Conservation (phyloP, 2,329 filamentous ascomycete species). For the Exophiala dermatitidis region DNA sequence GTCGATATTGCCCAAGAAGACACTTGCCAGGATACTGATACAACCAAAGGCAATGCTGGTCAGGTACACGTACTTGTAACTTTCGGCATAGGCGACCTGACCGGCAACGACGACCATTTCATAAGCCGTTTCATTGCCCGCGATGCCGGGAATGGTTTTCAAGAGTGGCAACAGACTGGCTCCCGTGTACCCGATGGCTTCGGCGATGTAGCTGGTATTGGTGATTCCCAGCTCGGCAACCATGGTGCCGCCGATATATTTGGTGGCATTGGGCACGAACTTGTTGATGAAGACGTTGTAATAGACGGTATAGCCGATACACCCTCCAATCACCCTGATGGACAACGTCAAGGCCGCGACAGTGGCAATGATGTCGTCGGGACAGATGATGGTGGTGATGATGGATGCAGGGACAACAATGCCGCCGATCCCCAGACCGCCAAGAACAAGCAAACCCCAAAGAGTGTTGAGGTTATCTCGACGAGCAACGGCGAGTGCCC, state of each 20-base stretch:
- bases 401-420: conserved; percentile 62
- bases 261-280: conserved; percentile 40
- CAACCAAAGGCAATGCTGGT: conserved; percentile 56
- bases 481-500: conserved; percentile 46
- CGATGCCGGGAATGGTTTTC: conserved; percentile 44
- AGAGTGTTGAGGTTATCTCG: conserved; percentile 49
- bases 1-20: conserved; percentile 54
- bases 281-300: conserved; percentile 47
- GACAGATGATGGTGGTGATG: conserved; percentile 62
- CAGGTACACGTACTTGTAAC: conserved; percentile 57
- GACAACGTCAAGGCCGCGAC: conserved; percentile 61
- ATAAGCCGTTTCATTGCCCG: conserved; percentile 42
- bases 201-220: conserved; percentile 40
- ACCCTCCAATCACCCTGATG: conserved; percentile 62
- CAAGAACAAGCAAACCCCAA: conserved; percentile 54
- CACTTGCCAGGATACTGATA: conserved; percentile 49
- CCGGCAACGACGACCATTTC: conserved; percentile 50
- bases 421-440: conserved; percentile 58
- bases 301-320: conserved; percentile 55
- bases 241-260: conserved; percentile 49
- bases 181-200: conserved; percentile 49
- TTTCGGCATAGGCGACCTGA: conserved; percentile 50
- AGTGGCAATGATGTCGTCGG: conserved; percentile 62
- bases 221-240: conserved; percentile 45
- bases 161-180: conserved; percentile 50